A percentile compares a stretch with the other conserved stretches of the same genome.
Conservation (phyloP, 192 early-diverging fungal species). For the Helicostylum pulchrum region DNA sequence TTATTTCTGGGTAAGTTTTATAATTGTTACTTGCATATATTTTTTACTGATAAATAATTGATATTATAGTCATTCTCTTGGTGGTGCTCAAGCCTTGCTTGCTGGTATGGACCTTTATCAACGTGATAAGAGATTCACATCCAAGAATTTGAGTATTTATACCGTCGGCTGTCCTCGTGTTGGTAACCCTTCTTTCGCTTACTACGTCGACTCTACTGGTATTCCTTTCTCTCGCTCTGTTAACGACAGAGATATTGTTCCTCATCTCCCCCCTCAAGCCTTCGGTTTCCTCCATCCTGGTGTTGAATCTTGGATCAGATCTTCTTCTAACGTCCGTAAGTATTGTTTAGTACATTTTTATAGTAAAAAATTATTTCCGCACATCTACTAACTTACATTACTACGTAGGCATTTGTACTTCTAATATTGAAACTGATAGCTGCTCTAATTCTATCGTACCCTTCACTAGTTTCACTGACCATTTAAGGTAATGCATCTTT, state of each 20-base stretch:
- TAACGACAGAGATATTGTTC: slow-evolving; percentile 30
- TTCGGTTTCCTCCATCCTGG: slow-evolving; percentile 28
- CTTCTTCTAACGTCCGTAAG: slow-evolving; percentile 13
- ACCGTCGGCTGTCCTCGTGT: slow-evolving; percentile 27
- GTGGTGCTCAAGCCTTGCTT: slow-evolving; percentile 25
- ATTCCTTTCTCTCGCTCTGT: slow-evolving; percentile 22
- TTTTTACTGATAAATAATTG: neutral
- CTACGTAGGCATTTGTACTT: slow-evolving; percentile 16
- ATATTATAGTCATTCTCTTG: slow-evolving; percentile 24
- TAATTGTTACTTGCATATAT: neutral
- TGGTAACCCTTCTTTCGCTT: slow-evolving; percentile 22
- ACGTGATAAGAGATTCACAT: slow-evolving; percentile 6
- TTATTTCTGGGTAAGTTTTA: slow-evolving; percentile 23
- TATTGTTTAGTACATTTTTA: neutral
- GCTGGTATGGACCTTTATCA: slow-evolving; percentile 26
- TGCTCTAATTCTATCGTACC: slow-evolving; percentile 27
- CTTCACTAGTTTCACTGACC: slow-evolving; percentile 18
- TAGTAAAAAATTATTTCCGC: no score
- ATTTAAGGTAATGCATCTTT: slow-evolving; percentile 15
- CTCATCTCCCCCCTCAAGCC: slow-evolving; percentile 22
- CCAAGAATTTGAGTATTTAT: slow-evolving; percentile 16
- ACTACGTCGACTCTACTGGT: slow-evolving; percentile 20
- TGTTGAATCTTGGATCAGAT: slow-evolving; percentile 28
- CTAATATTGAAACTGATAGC: slow-evolving; percentile 7
- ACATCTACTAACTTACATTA: neutral